Evolutionary conservation across 495 filamentous ascomycete genomes (phyloP), one percentile per base, ranked within the genome.

Genomic region (Aspergillus olivimuriae): DNA sequence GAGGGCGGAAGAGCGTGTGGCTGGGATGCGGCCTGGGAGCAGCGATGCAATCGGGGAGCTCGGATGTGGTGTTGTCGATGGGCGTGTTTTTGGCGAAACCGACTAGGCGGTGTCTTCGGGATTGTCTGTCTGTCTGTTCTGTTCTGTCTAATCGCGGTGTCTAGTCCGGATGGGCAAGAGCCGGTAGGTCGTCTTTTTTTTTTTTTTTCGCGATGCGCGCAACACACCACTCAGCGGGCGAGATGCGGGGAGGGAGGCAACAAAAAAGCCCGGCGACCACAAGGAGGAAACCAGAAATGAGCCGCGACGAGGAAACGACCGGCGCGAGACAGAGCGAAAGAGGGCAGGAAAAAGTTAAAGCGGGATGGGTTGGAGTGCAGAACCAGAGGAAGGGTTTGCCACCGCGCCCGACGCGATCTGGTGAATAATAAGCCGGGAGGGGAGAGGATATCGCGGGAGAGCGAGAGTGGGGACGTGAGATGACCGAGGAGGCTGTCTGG

Each of bases 361-460:
- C 44, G 30, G 44, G 41, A 39, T 39, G 34, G 16, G 15, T n/a
- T 18, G 4, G 41, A 28, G 33, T 54, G 55, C 41, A 58, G 60
- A 69, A 65, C 65, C 63, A 69, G 47, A 64, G 55, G 58, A 50
- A 60, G 46, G 39, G 39, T 61, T 68, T 59, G 65, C 65, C 65
- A 69, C 65, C 61, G 56, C 49, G 45, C 52, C 38, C 33, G 53
- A 52, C 48, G 46, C 48, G 53, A 44, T 24, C 26, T 44, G 43
- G 33, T 44, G 40, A 41, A 47, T 44, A 42, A 39, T 43, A 41
- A 35, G 30, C 40, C 41, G 45, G 35, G 21, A 19, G 34, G 20
- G 16, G n/a, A n/a, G n/a, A n/a, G 19, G 30, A 18, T 20, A 23
- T 20, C 32, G n/a, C 30, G 34, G 36, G 26, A 32, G 41, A 37